Base-by-base conservation (phyloP, 768 basidiomycete genomes). In the Leucocoprinus birnbaumii region DNA sequence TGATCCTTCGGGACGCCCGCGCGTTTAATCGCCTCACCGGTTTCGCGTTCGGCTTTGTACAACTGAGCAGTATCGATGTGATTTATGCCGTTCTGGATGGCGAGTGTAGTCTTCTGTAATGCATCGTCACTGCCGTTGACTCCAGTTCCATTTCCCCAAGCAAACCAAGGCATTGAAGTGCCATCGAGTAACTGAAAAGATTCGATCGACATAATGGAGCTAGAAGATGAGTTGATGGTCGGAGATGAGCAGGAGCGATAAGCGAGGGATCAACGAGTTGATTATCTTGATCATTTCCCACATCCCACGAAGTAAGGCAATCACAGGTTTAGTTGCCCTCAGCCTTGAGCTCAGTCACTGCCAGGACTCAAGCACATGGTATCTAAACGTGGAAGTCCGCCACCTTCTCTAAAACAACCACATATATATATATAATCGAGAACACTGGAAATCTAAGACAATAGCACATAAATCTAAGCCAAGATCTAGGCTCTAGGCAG, bases 21-120 rank as follows among this genome's bases (percentile, higher is more conserved):
- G 13, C 63, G 54, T 9, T 51, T 31, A 43, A 80, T 67, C 1
- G 72, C 74, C 18, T 68, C 67, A 5, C 76, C 78, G 0, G 79
- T 69, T 1, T 73, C 66, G 21, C 61, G 64, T 60, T 83, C 81
- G 50, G 77, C 82, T 3, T 48, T 41, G 58, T 83, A 83, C 11
- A 66, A 10, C 61, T 81, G 80, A 1, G 80, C 80, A 2, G 78
- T 78, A 55, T 83, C 82, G 52, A 83, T 70, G 59, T 82, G 80
- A 8, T 69, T 71, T 59, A 81, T 75, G 0, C 79, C 79, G 26
- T 67, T 68, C 34, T 68, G 62, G 40, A 82, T 61, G 3, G 70
- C 71, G 7, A 61, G 42, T 19, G 62, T 62, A 0, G 68, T 67
- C 41, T 62, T 63, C 37, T 70, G 63, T 5, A 69, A 51, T 14